Base-by-base conservation (phyloP, 768 basidiomycete species). In the Pleurotus pulmonarius region DNA sequence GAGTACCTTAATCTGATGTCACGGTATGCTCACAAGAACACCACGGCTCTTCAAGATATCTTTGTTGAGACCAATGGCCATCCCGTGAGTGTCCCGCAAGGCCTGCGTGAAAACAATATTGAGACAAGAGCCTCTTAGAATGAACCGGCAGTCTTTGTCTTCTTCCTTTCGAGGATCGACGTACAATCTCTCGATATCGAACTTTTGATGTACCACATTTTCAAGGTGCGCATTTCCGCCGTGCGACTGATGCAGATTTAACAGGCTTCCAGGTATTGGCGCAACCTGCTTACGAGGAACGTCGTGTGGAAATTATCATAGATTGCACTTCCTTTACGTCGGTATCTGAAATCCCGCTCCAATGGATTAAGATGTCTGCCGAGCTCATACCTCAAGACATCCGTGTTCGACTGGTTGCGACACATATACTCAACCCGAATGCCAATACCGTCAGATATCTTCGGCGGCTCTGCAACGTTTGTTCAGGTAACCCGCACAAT, bases 151-250 rank as follows among this genome's bases (percentile, higher is more conserved):
- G 72, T 83, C 22, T 91, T 92, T 63, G 75, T 89, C 40, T 67
- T 92, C 52, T 79, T 77, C 44, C 73, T 90, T 12, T 83, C 85
- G 38, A 83, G 80, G 59, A 80, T 94, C 49, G 87, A 92, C 58
- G 88, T 90, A 3, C 90, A 92, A 65, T 81, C 83, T 0, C 76
- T 92, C 24, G 90, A 94, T 64, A 79, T 92, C 4, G 89, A 93
- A 63, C 66, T 91, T 3, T 68, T 94, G 38, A 82, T 91, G 75
- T 88, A 82, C 65, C 82, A 91, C 66, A 84, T 92, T 49, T 81
- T 93, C 67, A 88, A 85, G 78, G 92, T 82, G 55, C 38, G 74
- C 59, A 11, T 47, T 38, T 13, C 24, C 29, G 9, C 38, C 22
- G 26, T 15, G 20, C 46, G 16, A 44, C 20, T 29, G 5, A 41